Evolutionary conservation across 192 early-diverging fungal genomes (phyloP).

Genomic region (Phycomyces blakesleeanus): DNA sequence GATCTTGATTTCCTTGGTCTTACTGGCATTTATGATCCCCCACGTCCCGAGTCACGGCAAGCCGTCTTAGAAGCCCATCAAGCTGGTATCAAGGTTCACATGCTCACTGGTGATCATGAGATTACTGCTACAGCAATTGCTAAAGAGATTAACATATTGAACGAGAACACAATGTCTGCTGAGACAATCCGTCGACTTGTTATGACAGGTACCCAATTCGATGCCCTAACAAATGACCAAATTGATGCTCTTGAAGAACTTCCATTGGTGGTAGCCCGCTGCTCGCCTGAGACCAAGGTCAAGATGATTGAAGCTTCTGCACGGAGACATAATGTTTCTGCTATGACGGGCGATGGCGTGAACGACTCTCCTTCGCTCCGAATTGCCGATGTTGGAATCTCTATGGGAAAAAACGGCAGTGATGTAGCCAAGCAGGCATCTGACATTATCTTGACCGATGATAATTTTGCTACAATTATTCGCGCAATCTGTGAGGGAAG

Average conservation of each 20-base stretch:
- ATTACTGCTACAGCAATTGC: conserved; percentile 91
- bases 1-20: conserved; percentile 79
- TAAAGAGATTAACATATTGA: conserved; percentile 76
- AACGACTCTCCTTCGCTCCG: conserved; percentile 48
- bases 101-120: conserved; percentile 95
- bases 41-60: conserved; percentile 65
- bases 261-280: conserved; percentile 89
- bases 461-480: conserved; percentile 83
- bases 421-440: conserved; percentile 92
- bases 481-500: conserved; percentile 75
- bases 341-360: conserved; percentile 91
- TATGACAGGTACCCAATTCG: conserved; percentile 87
- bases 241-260: conserved; percentile 73
- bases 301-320: conserved; percentile 96
- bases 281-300: conserved; percentile 91
- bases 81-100: conserved; percentile 91
- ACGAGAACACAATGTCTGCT: conserved; percentile 30
- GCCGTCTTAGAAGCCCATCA: conserved; percentile 72
- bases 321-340: conserved; percentile 64
- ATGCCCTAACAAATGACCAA: conserved; percentile 78
- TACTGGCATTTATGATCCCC: conserved; percentile 91
- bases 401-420: conserved; percentile 87
- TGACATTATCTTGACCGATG: conserved; percentile 84
- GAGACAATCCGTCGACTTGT: conserved; percentile 45
- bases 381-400: conserved; percentile 37